Percentiles rank a stretch among this genome's conserved stretches.
Evolutionary conservation across 2,329 filamentous ascomycete species (phyloP).

Genomic region (Exophiala alcalophila): DNA sequence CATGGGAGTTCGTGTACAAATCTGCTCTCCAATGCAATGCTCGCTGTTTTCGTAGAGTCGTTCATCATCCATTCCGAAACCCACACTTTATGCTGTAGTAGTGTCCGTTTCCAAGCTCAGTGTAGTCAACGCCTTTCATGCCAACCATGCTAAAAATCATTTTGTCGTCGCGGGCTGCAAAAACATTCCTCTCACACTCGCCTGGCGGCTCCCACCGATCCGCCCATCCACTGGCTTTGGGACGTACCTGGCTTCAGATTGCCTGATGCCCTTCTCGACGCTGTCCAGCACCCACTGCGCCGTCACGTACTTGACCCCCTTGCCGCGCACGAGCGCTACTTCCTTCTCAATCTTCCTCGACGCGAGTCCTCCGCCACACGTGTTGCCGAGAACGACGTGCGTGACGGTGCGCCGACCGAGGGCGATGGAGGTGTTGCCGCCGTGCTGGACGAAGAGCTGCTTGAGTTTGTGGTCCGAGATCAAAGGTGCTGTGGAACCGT

Average conservation of each 20-base stretch:
- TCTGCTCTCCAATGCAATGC: too few species aligned
- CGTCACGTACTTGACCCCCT: slow-evolving; percentile 72
- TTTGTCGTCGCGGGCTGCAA: not conserved
- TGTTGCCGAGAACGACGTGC: slow-evolving; percentile 65
- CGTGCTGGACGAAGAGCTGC: slow-evolving; percentile 70
- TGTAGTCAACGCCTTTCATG: too few species aligned
- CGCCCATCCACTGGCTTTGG: slow-evolving; percentile 47
- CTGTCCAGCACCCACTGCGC: slow-evolving; percentile 86
- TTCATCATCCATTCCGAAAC: too few species aligned
- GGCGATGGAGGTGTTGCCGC: slow-evolving; percentile 66
- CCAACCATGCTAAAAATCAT: too few species aligned
- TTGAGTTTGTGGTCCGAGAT: slow-evolving; percentile 87
- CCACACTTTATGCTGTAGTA: too few species aligned
- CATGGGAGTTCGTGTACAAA: too few species aligned
- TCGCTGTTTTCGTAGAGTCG: too few species aligned
- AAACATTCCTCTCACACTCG: slow-evolving; percentile 51
- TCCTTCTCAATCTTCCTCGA: slow-evolving; percentile 78
- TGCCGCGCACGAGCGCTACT: slow-evolving; percentile 64
- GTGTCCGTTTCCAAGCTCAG: too few species aligned
- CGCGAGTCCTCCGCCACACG: slow-evolving; percentile 73
- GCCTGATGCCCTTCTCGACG: slow-evolving; percentile 68
- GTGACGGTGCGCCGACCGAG: slow-evolving; percentile 73
- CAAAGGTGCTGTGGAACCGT: slow-evolving; percentile 76
- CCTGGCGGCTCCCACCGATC: slow-evolving; percentile 60
- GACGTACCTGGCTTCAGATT: slow-evolving; percentile 71